Evolutionary conservation across 176 grass and related monocot genomes (phyloP), one percentile per base, ranked within the genome.

Genomic region (Hordeum marinum): DNA sequence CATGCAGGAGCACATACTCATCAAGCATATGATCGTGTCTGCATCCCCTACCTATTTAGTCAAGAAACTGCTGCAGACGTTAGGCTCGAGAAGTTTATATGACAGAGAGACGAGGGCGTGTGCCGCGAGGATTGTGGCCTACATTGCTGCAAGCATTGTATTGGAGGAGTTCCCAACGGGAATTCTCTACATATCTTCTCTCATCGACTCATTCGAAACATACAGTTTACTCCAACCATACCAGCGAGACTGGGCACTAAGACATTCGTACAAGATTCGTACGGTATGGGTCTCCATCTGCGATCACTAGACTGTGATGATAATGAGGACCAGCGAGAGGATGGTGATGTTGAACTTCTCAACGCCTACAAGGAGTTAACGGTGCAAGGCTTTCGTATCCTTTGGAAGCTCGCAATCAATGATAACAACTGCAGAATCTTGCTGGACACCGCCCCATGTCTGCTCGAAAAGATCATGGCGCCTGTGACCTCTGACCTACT

Each of bases 361-460:
- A 4, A 59, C 0, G 8, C 21, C 8, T 50, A 80, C 9, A 10
- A 1, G 12, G 4, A 2, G 9, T 1, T 83, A 11, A 25, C 74
- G 10, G 5, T 6, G 9, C 37, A 63, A 9, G 81, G 55, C 6
- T 17, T 83, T 4, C 1, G 14, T 4, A 46, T 83, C 55, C 36
- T 83, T 6, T 0, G 1, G 24, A 18, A 20, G 14, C 55, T 83
- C 1, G 5, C 17, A 8, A 5, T 6, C 0, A 1, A 3, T 4
- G n/a, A 29, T 36, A 1, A 61, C 0, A 83, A 59, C 24, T 58
- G 65, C 8, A 71, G 21, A 39, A 8, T 70, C 35, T 73, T 73
- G 24, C 0, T 1, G 0, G 0, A 42, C 5, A 73, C 29, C n/a
- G n/a, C 15, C 0, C 1, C 5, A 4, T 8, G 32, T 2, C 32